Conservation (phyloP, 306 rosid species). For the Trifolium fragiferum region DNA sequence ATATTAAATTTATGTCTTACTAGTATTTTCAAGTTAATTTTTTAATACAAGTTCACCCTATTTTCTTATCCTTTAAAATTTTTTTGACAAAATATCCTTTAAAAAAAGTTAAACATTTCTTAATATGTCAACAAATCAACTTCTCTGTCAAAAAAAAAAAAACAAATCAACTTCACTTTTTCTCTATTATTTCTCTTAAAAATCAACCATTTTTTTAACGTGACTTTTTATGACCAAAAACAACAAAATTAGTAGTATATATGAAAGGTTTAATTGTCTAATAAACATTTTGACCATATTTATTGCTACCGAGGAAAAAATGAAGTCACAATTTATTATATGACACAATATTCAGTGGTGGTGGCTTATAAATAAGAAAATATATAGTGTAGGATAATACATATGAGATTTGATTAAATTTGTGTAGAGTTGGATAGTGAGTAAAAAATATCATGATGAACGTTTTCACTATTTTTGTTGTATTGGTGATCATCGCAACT, state of each 20-base stretch:
- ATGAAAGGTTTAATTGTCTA: no score
- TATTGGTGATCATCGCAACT: neutral
- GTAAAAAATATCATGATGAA: neutral
- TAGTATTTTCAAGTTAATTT: no score
- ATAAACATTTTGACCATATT: no score
- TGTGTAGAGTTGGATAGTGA: neutral
- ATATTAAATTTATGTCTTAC: no score
- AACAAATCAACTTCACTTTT: no score
- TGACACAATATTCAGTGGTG: neutral
- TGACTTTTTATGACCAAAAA: neutral
- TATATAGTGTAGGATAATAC: neutral
- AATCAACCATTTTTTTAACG: neutral
- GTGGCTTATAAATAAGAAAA: neutral
- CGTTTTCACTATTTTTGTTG: neutral
- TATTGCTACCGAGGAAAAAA: no score
- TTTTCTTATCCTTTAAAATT: no score
- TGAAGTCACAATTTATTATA: no score
- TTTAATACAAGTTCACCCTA: no score
- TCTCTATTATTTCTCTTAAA: neutral
- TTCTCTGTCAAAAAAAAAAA: no score
- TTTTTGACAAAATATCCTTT: no score
- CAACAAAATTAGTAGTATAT: no score
- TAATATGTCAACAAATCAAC: neutral
- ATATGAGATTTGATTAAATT: neutral
- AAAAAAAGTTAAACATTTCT: neutral